A percentile compares a stretch with the other conserved stretches of the same genome.
Conservation (phyloP, 2,329 filamentous ascomycete species). For the Colletotrichum somersetense region DNA sequence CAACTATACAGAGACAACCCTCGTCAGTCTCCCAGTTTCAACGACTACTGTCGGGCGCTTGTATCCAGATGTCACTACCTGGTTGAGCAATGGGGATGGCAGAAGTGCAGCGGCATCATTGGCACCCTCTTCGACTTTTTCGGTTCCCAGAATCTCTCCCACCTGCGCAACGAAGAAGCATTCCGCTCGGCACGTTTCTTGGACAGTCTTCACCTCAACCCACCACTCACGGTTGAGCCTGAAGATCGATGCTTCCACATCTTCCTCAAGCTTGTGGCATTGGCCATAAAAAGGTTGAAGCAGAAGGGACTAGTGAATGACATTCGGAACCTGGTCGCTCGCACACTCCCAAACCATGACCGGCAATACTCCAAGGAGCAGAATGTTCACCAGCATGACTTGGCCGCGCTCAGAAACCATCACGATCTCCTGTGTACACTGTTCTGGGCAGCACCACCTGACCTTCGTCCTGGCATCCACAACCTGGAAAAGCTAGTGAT, state of each 20-base stretch:
- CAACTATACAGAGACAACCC: conserved; percentile 67
- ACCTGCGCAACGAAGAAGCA: conserved; percentile 74
- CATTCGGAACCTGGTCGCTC: conserved; percentile 70
- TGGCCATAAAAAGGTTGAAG: conserved; percentile 66
- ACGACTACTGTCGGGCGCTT: conserved; percentile 72
- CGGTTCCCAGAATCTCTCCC: conserved; percentile 70
- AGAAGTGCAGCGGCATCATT: conserved; percentile 67
- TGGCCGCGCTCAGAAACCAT: conserved; percentile 75
- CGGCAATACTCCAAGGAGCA: conserved; percentile 74
- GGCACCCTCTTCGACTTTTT: conserved; percentile 77
- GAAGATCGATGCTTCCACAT: conserved; percentile 76
- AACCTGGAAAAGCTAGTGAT: conserved; percentile 71
- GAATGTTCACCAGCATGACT: conserved; percentile 68
- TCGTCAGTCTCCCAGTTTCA: conserved; percentile 71
- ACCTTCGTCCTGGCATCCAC: conserved; percentile 64
- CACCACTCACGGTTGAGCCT: conserved; percentile 63
- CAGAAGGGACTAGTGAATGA: conserved; percentile 65
- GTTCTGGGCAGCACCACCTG: conserved; percentile 72
- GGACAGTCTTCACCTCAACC: conserved; percentile 62
- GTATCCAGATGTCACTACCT: conserved; percentile 73
- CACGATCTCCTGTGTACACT: conserved; percentile 76
- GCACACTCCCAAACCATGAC: conserved; percentile 75
- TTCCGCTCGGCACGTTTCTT: conserved; percentile 72
- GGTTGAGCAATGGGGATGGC: conserved; percentile 76
- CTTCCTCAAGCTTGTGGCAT: conserved; percentile 73